Evolutionary conservation across 306 rosid genomes (phyloP), one percentile per base, ranked within the genome.

Genomic region (Cicer pinnatifidum): DNA sequence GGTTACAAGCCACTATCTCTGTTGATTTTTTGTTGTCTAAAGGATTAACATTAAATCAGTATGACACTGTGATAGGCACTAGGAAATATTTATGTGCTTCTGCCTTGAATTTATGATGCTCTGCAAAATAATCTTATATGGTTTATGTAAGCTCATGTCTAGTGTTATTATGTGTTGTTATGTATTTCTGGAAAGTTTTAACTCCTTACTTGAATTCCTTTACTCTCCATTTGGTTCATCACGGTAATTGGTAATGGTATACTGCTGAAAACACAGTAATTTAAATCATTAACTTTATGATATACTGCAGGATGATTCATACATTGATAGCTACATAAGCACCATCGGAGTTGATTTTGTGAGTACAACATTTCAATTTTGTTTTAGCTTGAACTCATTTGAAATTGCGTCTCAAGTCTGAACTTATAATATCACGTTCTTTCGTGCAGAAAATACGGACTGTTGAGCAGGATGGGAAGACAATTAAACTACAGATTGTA

Each of bases 261-360:
- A 12, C 76, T 7, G n/a, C 11, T 47, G 77, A 70, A 45, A 53
- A 45, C 71, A 62, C 67, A n/a, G 37, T 74, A 62, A 41, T 83
- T 17, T 37, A 41, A 38, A 28, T 13, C 33, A 47, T 50, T 73
- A 53, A 11, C 75, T 50, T 78, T n/a, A 9, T 66, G 68, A 19
- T 63, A 9, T 70, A 13, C 65, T 81, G 50, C 83, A 94, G 98
- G 98, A 94, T 82, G 97, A 94, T 85, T 94, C 98, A 8, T 94
- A 94, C 85, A 80, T 94, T 75, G 98, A 94, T 40, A 94, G 98
- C 91, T 94, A 94, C 84, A 94, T 94, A 76, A 94, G 98, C 91
- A 94, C 98, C 68, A 94, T 94, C 6, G 98, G 98, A 63, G 98
- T 94, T 80, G 98, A 94, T 84, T 94, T 94, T 81, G 98, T 94